Evolutionary conservation across 1,139 yeast species (phyloP).

Genomic region (Hyphopichia buzzinii): DNA sequence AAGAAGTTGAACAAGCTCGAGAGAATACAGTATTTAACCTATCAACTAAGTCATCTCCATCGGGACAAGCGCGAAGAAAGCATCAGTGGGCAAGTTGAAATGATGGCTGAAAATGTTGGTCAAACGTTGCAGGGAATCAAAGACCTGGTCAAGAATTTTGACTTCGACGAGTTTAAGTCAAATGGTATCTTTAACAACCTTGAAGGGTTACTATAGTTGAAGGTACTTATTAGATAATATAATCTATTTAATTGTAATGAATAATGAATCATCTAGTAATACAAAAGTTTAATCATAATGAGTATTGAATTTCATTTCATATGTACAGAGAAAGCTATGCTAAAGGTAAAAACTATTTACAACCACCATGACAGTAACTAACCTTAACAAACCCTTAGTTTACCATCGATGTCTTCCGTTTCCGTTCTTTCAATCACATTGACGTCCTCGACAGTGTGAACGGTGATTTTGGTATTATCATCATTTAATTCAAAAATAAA

Average conservation of each 20-base stretch:
- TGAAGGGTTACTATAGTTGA: background rate
- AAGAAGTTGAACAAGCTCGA: constrained; percentile 19
- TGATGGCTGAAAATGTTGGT: constrained; percentile 7
- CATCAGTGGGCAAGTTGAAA: background rate
- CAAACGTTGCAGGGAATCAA: constrained; percentile 13
- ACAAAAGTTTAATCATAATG: too few species aligned
- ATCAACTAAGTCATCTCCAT: constrained; percentile 16
- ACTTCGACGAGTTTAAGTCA: constrained; percentile 6
- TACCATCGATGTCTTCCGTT: constrained; percentile 26
- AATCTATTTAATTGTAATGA: background rate
- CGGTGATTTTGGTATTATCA: constrained; percentile 54
- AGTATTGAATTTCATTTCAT: too few species aligned
- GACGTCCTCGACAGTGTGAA: constrained; percentile 77
- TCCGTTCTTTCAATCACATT: constrained; percentile 56
- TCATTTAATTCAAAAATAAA: constrained; percentile 73
- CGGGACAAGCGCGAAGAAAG: constrained; percentile 7
- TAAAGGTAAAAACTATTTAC: constrained; percentile 4
- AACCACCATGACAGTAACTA: background rate
- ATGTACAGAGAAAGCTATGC: constrained; percentile 1
- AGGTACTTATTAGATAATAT: background rate
- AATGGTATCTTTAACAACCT: too few species aligned
- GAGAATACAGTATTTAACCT: constrained; percentile 23
- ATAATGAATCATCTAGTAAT: too few species aligned
- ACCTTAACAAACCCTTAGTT: constrained; percentile 27
- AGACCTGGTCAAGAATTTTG: constrained; percentile 14